Evolutionary conservation across 371 early-diverging fungal genomes (phyloP), one percentile per base, ranked within the genome.

Genomic region (Syncephalastrum sp.): DNA sequence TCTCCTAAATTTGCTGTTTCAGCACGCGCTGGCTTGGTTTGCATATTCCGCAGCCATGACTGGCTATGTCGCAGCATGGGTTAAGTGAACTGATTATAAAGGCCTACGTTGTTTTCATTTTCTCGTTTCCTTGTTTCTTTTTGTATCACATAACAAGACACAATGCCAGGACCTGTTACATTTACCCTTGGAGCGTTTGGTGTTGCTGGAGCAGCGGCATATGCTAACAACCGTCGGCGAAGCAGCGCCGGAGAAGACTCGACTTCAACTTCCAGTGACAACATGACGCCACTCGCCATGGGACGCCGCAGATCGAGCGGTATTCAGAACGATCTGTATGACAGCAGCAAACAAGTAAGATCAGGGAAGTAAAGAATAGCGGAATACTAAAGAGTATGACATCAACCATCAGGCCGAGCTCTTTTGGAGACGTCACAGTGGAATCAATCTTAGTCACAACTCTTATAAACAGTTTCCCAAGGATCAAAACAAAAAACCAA

Each of bases 361-460:
- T 14, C 24, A 33, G 21, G 2, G 21, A 21, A 6, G 15, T 2
- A 1, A 25, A 16, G 14, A 14, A 42, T 24, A 41, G 3, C 41
- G 41, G 0, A 12, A 10, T 5, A 23, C 7, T 46, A 47, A 16
- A 23, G 23, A 47, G 19, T 27, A 1, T 23, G 15, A 29, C 13
- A 27, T 8, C 13, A 17, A 13, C 13, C 25, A 23, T 15, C 27
- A 60, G 60, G 54, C 60, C 17, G 60, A 60, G 29, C 10, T 48
- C 10, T 60, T 47, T 19, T 60, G 60, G 60, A 53, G 54, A 21
- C 46, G 60, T 47, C 33, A 54, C 17, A 27, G 54, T 49, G 60
- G 60, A n/a, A n/a, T 47, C 33, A 60, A 60, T 19, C 48, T 60
- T 42, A 49, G 54, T 17, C 60, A 60, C 38, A 53, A 60, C 47